Base-by-base conservation (phyloP, 2,329 filamentous ascomycete species). In the Thelonectria blattea region DNA sequence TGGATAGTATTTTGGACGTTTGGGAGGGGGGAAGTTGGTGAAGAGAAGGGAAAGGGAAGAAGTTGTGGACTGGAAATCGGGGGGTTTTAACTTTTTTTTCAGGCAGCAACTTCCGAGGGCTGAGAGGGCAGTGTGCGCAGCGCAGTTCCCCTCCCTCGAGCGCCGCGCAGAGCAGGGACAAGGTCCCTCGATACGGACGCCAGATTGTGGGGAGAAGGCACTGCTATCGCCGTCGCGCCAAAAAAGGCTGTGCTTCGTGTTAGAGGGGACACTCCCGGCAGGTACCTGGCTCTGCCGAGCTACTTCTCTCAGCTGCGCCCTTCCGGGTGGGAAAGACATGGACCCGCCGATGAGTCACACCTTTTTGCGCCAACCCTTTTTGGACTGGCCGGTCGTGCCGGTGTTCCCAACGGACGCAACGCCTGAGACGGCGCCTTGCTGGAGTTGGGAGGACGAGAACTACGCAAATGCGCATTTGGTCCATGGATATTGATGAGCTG, bases 11-110 rank as follows among this genome's bases (percentile, higher is more conserved):
- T 50, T 53, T 60, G 61, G 56, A 61, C 48, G 60, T 18, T 71
- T 72, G 70, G 75, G 71, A 72, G 75, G 34, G 47, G 24, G 18
- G 20, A 41, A 45, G 52, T 69, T 70, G 70, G 69, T 71, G 71
- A 71, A 24, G 27, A 45, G 37, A 72, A 71, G 68, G 71, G 70
- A 75, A 67, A 71, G 66, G 71, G 56, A 64, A 60, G 67, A 63
- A 62, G 59, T 62, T 63, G 48, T 53, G 66, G 66, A 61, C 32
- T 59, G 68, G 70, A 69, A 71, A 68, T 61, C 57, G 58, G 68
- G 68, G 71, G 57, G 68, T 76, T 79, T 77, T 80, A 77, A 80
- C 78, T 75, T 76, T 75, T 76, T n/a, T 79, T 74, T 79, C 77
- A 81, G 79, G 79, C 79, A 81, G 73, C 76, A 75, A 80, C 63